Percentiles rank a stretch among this genome's conserved stretches.
phyloP scores from a whole-genome alignment of 208 protist genomes.

The Blastocrithidia nonstop region DNA sequence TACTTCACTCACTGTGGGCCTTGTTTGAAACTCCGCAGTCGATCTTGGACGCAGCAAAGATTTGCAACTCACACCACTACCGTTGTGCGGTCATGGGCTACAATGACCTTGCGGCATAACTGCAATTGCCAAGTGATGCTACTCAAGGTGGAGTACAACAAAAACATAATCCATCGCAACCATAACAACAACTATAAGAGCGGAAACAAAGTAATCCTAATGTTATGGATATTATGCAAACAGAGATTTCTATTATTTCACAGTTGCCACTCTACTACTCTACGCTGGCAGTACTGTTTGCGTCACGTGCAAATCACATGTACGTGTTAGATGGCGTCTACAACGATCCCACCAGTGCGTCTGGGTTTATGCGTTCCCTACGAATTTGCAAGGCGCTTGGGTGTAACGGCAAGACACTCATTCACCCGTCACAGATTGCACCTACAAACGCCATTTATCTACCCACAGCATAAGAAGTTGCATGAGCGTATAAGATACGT shows the following conservation, averaged over 20 bases:
- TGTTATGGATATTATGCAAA: too few species aligned
- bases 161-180: neutral
- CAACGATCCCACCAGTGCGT: slow-evolving; percentile 48
- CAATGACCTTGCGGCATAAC: slow-evolving; percentile 34
- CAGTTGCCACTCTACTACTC: slow-evolving; percentile 32
- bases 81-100: slow-evolving; percentile 51
- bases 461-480: slow-evolving; percentile 33
- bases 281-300: slow-evolving; percentile 37
- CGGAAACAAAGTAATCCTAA: too few species aligned
- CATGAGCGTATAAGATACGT: slow-evolving; percentile 37
- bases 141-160: too few species aligned
- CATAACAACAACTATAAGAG: neutral
- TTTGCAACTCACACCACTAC: slow-evolving; percentile 55
- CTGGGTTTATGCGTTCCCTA: slow-evolving; percentile 41
- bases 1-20: slow-evolving; percentile 69
- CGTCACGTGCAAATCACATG: slow-evolving; percentile 49
- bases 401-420: slow-evolving; percentile 64
- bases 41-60: slow-evolving; percentile 34
- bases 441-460: slow-evolving; percentile 46
- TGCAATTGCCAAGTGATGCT: slow-evolving; percentile 13
- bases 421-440: slow-evolving; percentile 48
- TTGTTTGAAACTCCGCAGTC: slow-evolving; percentile 65
- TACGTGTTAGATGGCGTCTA: slow-evolving; percentile 57
- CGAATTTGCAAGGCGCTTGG: slow-evolving; percentile 38
- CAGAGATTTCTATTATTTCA: slow-evolving; percentile 8